A percentile compares a stretch with the other conserved stretches of the same genome.
Conservation (phyloP, 768 basidiomycete genomes). For the Tubosaeta sp. region DNA sequence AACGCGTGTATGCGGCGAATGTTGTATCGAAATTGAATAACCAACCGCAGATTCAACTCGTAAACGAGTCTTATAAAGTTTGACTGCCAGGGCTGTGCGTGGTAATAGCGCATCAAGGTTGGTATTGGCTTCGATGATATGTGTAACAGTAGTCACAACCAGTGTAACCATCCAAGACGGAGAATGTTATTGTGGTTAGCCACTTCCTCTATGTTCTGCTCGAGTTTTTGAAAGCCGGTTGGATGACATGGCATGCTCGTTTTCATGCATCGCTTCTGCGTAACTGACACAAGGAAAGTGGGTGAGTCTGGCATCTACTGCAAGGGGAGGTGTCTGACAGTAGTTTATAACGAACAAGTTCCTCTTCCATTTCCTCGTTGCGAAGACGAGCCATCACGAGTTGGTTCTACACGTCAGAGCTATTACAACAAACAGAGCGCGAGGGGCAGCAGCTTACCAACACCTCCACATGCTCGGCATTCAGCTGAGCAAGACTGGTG, state of each 20-base stretch:
- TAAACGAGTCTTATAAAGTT: constrained; percentile 24
- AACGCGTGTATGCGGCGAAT: neutral
- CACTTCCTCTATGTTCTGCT: constrained; percentile 16
- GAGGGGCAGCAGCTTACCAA: constrained; percentile 40
- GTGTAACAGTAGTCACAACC: constrained; percentile 3
- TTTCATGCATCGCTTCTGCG: constrained; percentile 76
- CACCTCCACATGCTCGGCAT: constrained; percentile 75
- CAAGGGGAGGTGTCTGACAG: constrained; percentile 41
- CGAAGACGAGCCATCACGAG: constrained; percentile 84
- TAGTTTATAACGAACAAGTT: constrained; percentile 92
- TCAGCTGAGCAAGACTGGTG: constrained; percentile 70
- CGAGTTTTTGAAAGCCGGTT: constrained; percentile 48
- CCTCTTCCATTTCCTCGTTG: constrained; percentile 90
- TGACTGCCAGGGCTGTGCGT: constrained; percentile 5
- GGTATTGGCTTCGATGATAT: constrained; percentile 14
- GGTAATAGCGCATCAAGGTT: neutral
- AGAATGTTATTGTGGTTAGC: constrained; percentile 8
- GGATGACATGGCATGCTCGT: constrained; percentile 65
- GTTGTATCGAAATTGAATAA: neutral
- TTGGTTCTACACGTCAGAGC: constrained; percentile 62
- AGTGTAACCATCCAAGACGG: neutral
- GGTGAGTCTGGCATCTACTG: neutral
- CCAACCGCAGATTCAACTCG: constrained; percentile 39
- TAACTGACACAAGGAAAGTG: constrained; percentile 31
- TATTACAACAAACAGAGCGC: constrained; percentile 15